phyloP scores from a whole-genome alignment of 495 filamentous ascomycete species.

The Annulohypoxylon bovei region DNA sequence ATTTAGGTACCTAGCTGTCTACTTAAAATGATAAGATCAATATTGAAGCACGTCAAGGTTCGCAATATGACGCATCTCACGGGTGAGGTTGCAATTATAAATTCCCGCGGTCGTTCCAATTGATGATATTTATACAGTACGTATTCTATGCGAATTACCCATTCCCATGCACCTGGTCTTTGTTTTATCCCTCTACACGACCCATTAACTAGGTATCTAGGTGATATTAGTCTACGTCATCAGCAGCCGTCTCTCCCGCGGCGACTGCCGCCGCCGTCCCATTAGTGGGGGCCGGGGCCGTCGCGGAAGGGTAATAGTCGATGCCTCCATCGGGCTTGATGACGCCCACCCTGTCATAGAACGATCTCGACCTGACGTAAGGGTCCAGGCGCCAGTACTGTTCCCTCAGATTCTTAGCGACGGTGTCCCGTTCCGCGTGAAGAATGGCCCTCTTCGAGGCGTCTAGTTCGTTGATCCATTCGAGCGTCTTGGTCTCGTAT shows the following conservation, averaged over 20 bases:
- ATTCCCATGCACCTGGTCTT: background rate
- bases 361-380: conserved; percentile 74
- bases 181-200: background rate
- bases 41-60: background rate
- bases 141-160: conserved; percentile 31
- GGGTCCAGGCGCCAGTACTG: conserved; percentile 90
- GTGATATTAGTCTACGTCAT: conserved; percentile 70
- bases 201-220: background rate
- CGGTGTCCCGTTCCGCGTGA: conserved; percentile 57
- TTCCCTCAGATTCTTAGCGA: conserved; percentile 69
- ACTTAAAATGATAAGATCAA: background rate
- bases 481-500: conserved; percentile 74
- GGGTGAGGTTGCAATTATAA: background rate
- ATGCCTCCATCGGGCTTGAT: conserved; percentile 71
- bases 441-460: conserved; percentile 48
- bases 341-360: conserved; percentile 80
- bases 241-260: conserved; percentile 54
- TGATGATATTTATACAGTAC: conserved; percentile 25
- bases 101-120: conserved; percentile 1
- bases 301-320: conserved; percentile 69
- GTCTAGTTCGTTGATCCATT: conserved; percentile 68
- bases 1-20: background rate
- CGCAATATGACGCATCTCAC: background rate
- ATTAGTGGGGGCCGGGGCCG: conserved; percentile 38
- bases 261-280: conserved; percentile 41